These are phyloP conservation scores for Yarrowia yakushimensis DNA, from an alignment of 805 yeast species.

Conservation along the genomic window DNA sequence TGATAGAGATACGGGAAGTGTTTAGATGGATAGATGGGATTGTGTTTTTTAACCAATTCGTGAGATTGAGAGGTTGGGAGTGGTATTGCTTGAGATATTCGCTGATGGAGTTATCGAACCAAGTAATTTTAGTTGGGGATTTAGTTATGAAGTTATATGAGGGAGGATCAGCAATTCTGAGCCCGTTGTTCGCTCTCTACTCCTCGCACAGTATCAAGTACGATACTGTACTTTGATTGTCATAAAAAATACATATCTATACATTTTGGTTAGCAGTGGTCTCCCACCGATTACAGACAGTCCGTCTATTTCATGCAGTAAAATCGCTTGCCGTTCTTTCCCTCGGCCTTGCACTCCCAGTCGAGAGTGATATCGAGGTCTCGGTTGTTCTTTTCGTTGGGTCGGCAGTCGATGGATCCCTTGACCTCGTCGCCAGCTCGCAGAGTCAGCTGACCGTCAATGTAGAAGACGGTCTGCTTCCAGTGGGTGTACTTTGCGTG, in stretches of 20 bases:
- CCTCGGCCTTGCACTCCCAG: conserved; percentile 48
- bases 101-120: too few species aligned
- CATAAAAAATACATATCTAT: too few species aligned
- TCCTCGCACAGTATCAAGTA: too few species aligned
- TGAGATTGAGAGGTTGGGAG: too few species aligned
- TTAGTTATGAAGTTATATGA: too few species aligned
- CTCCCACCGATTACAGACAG: background rate
- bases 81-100: too few species aligned
- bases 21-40: background rate
- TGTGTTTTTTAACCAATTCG: too few species aligned
- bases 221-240: too few species aligned
- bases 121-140: too few species aligned
- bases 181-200: too few species aligned
- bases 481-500: conserved; percentile 93
- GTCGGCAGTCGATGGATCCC: conserved; percentile 71
- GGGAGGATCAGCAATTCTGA: too few species aligned
- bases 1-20: background rate
- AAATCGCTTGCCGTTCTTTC: conserved; percentile 27
- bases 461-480: conserved; percentile 96
- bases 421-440: conserved; percentile 71
- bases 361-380: conserved; percentile 78
- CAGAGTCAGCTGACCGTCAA: conserved; percentile 72
- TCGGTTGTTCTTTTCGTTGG: conserved; percentile 76
- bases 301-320: conserved; percentile 18
- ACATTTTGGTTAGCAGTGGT: too few species aligned